Conservation (phyloP, 2,329 filamentous ascomycete genomes). For the Aspergillus glaucus region DNA sequence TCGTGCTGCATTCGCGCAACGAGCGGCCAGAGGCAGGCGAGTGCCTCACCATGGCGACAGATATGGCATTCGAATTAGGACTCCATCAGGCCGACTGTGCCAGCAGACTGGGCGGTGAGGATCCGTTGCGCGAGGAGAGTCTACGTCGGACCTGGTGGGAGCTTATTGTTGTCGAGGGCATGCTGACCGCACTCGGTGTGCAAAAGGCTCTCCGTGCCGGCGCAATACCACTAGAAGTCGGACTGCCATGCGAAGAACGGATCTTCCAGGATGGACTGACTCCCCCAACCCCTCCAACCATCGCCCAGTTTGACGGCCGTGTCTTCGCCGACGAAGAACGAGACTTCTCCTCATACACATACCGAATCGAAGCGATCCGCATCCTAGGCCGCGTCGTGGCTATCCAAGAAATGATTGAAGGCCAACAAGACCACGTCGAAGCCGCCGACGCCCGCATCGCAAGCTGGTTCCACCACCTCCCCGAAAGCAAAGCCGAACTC, state of each 20-base stretch:
- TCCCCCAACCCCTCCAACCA: slow-evolving; percentile 54
- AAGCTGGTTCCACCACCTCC: slow-evolving; percentile 77
- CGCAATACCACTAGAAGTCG: slow-evolving; percentile 62
- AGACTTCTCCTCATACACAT: slow-evolving; percentile 74
- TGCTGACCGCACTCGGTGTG: slow-evolving; percentile 66
- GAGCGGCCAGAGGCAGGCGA: slow-evolving; percentile 63
- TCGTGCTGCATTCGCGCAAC: slow-evolving; percentile 71
- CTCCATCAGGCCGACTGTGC: slow-evolving; percentile 68
- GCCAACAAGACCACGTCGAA: slow-evolving; percentile 52
- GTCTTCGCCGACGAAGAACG: slow-evolving; percentile 65
- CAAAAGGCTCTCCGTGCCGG: slow-evolving; percentile 55
- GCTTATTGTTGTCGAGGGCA: slow-evolving; percentile 71
- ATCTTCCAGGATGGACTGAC: slow-evolving; percentile 49
- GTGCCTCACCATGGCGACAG: slow-evolving; percentile 61
- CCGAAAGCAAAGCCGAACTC: slow-evolving; percentile 62
- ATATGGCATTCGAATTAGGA: slow-evolving; percentile 67
- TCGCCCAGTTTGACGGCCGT: slow-evolving; percentile 70
- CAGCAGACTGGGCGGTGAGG: slow-evolving; percentile 54
- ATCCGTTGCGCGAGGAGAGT: slow-evolving; percentile 69
- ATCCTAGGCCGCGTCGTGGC: slow-evolving; percentile 70
- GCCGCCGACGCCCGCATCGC: slow-evolving; percentile 53
- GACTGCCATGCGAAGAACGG: slow-evolving; percentile 75
- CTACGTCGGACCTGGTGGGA: slow-evolving; percentile 91
- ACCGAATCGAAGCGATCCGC: slow-evolving; percentile 72
- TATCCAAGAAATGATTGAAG: slow-evolving; percentile 31